Evolutionary conservation across 1,284 basidiomycete genomes (phyloP).

Genomic region (Omphalotus olearius): DNA sequence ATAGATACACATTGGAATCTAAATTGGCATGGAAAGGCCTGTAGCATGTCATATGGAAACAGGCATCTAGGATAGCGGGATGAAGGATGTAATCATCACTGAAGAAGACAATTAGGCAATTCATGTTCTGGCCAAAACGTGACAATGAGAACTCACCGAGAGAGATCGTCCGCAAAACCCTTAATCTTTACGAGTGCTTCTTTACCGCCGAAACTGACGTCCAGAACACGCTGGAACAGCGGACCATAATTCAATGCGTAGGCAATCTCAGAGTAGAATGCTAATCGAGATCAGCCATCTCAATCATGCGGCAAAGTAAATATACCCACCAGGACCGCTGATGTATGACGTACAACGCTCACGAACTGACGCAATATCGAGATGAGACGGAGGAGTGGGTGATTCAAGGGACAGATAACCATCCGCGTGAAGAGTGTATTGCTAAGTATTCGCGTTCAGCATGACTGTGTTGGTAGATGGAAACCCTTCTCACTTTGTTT

Average conservation of each 20-base stretch:
- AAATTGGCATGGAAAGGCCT: constrained; percentile 21
- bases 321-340: not conserved
- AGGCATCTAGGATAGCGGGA: constrained; percentile 36
- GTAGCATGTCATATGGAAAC: constrained; percentile 27
- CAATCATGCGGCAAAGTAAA: not conserved
- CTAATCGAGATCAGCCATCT: constrained; percentile 6
- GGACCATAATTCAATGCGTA: constrained; percentile 22
- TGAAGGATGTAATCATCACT: constrained; percentile 30
- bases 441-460: constrained; percentile 9
- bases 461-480: constrained; percentile 2
- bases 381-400: not conserved
- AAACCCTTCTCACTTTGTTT: no score
- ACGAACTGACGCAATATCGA: not conserved
- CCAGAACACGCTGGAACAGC: constrained; percentile 17
- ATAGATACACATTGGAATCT: constrained; percentile 25
- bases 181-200: constrained; percentile 18
- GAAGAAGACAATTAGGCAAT: constrained; percentile 7
- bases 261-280: constrained; percentile 16
- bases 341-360: not conserved
- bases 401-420: constrained; percentile 27
- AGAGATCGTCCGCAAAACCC: constrained; percentile 9
- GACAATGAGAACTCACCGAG: constrained; percentile 9
- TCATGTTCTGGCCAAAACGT: not conserved
- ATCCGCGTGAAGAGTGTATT: constrained; percentile 23
- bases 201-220: constrained; percentile 10